Evolutionary conservation across 1,284 basidiomycete genomes (phyloP).

Genomic region (Schizophyllum amplum): DNA sequence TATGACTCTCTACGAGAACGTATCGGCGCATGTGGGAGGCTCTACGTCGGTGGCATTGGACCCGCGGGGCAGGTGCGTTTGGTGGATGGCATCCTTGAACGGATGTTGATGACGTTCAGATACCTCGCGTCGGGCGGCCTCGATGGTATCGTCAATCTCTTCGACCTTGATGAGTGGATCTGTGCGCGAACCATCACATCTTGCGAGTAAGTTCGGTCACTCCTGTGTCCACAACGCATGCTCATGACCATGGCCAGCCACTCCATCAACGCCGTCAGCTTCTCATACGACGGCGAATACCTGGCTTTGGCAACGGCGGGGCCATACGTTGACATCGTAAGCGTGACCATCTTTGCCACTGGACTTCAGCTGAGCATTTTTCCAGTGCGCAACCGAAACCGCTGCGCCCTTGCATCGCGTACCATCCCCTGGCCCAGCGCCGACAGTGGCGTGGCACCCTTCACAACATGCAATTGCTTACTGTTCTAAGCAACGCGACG

Average conservation of each 20-base stretch:
- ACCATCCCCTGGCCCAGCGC: conserved; percentile 52
- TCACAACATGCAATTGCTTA: conserved; percentile 71
- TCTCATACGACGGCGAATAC: conserved; percentile 75
- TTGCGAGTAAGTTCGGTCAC: conserved; percentile 55
- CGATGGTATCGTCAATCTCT: conserved; percentile 74
- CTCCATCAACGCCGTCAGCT: conserved; percentile 66
- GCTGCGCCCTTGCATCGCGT: conserved; percentile 62
- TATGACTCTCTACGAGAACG: conserved; percentile 44
- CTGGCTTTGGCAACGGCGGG: conserved; percentile 65
- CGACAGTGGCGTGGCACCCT: conserved; percentile 72
- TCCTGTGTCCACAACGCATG: background rate
- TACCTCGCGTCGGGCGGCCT: conserved; percentile 72
- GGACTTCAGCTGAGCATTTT: background rate
- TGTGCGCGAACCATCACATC: conserved; percentile 63
- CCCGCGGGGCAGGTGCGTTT: conserved; percentile 54
- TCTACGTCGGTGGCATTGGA: conserved; percentile 66
- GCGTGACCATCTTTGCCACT: conserved; percentile 8
- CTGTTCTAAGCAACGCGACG: conserved; percentile 61
- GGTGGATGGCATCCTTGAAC: background rate
- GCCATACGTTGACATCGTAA: conserved; percentile 69
- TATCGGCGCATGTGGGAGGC: conserved; percentile 69
- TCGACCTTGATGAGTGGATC: conserved; percentile 72
- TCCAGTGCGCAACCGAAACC: conserved; percentile 68
- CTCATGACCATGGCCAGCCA: conserved; percentile 34
- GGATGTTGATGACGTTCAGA: conserved; percentile 22